phyloP scores from a whole-genome alignment of 257 asterid genomes.

The Solanum chiquidenum region DNA sequence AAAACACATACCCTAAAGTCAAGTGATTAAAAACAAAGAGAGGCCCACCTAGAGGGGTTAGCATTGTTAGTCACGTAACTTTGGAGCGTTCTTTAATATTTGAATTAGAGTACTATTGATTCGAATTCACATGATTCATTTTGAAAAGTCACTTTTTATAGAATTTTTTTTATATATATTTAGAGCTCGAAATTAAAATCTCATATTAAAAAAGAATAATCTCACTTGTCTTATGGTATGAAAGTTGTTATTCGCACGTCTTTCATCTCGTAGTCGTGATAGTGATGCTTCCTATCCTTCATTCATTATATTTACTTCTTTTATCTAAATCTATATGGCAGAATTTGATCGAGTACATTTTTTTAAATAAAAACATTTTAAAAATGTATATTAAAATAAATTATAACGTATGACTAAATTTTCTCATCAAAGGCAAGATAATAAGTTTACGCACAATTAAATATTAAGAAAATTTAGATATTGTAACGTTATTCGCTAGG shows the following conservation, averaged over 20 bases:
- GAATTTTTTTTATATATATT: no score
- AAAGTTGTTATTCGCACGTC: neutral
- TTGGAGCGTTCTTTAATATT: no score
- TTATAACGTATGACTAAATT: neutral
- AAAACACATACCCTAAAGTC: neutral
- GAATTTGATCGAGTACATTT: neutral
- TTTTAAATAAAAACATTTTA: neutral
- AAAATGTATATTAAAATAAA: no score
- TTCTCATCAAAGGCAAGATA: neutral
- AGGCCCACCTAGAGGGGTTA: neutral
- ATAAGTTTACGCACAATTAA: neutral
- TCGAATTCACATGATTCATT: no score
- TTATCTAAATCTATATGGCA: neutral
- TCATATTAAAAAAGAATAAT: neutral
- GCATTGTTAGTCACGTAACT: neutral
- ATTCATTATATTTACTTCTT: neutral
- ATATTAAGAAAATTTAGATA: neutral
- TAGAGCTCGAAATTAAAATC: no score
- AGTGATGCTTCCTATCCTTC: neutral
- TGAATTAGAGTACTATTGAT: no score
- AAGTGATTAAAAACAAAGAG: neutral
- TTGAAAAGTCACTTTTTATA: no score
- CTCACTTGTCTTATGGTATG: neutral
- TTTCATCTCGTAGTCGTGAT: neutral
- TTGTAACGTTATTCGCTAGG: neutral